Conservation (phyloP, 257 asterid species). For the Salvia miltiorrhiza region DNA sequence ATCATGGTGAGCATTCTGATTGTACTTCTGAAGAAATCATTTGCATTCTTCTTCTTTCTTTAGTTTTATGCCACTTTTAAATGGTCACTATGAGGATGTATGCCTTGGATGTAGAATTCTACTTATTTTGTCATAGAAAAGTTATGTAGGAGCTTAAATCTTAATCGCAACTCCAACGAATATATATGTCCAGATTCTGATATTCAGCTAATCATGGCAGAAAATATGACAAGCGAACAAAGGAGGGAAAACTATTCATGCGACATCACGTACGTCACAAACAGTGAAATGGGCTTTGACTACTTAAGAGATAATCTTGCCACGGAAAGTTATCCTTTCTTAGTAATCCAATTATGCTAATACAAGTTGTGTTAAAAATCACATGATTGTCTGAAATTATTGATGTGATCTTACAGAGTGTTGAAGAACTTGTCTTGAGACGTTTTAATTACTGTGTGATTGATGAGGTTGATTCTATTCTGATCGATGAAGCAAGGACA, state of each 20-base stretch:
- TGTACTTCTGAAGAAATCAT: too few relatives aligned
- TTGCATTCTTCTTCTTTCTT: background rate
- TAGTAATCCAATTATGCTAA: constrained; percentile 14
- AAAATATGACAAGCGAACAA: constrained; percentile 93
- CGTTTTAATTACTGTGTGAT: constrained; percentile 87
- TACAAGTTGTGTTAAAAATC: constrained; percentile 2
- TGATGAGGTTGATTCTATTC: constrained; percentile 98
- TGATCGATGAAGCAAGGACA: constrained; percentile 98
- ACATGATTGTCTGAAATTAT: constrained; percentile 30
- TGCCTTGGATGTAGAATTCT: background rate
- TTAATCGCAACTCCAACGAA: constrained; percentile 7
- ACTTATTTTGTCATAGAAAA: background rate
- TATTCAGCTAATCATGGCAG: constrained; percentile 45
- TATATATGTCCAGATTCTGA: constrained; percentile 25
- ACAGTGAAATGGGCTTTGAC: constrained; percentile 97
- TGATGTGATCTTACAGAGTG: constrained; percentile 59
- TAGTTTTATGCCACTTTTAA: constrained; percentile 5
- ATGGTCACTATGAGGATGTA: background rate
- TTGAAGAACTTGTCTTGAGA: constrained; percentile 92
- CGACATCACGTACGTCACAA: constrained; percentile 94
- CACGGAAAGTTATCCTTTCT: constrained; percentile 77
- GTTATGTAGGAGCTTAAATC: constrained; percentile 1
- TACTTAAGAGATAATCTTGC: constrained; percentile 95
- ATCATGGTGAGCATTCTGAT: too few relatives aligned
- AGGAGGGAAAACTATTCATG: constrained; percentile 88